Conservation (phyloP, 2,329 filamentous ascomycete species). For the Knoxdaviesia capensis region DNA sequence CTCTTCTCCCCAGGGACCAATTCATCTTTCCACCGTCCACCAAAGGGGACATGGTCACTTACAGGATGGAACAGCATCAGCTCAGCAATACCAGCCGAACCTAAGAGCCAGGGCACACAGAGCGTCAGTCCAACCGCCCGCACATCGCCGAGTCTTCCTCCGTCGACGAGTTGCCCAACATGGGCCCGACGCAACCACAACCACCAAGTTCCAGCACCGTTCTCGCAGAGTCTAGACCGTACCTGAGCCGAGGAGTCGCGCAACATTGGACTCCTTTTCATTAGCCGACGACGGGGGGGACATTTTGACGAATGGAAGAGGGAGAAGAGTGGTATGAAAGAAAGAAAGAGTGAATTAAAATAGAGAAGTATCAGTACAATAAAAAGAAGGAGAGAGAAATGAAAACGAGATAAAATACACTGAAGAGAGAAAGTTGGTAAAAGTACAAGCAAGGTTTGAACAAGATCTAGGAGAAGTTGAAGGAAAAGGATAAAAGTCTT, state of each 20-base stretch:
- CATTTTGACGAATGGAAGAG: conserved; percentile 20
- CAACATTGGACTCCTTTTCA: conserved; percentile 73
- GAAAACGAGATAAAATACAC: neutral
- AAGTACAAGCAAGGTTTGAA: neutral
- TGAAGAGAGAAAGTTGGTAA: neutral
- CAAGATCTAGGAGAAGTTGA: neutral
- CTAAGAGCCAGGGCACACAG: conserved; percentile 21
- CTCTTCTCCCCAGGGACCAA: no score
- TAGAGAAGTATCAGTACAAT: neutral
- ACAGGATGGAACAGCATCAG: conserved; percentile 84
- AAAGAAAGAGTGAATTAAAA: neutral
- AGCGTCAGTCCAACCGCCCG: neutral
- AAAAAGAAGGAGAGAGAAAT: neutral
- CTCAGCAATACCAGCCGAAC: conserved; percentile 82
- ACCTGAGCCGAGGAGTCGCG: conserved; percentile 86
- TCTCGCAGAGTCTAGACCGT: conserved; percentile 6
- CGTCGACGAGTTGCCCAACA: no score
- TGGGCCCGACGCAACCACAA: no score
- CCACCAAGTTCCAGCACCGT: no score
- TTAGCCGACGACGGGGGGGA: conserved; percentile 31
- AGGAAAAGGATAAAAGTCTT: neutral
- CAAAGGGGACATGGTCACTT: conserved; percentile 13
- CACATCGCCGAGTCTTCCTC: no score
- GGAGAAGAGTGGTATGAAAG: conserved; percentile 1
- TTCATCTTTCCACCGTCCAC: no score